Evolutionary conservation across 495 filamentous ascomycete species (phyloP).

Genomic region (Terfezia claveryi): DNA sequence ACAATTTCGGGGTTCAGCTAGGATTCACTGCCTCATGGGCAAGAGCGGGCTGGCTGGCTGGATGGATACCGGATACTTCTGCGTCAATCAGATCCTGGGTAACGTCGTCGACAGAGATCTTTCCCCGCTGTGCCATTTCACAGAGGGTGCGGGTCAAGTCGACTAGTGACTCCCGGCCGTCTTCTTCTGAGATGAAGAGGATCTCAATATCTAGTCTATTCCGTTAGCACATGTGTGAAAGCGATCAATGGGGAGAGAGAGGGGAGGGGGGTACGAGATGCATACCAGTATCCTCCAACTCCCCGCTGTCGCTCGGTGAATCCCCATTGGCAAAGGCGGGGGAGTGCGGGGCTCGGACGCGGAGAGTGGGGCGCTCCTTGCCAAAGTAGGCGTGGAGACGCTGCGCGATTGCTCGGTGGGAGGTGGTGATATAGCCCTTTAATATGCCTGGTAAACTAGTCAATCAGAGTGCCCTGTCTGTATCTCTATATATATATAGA

Average conservation of each 20-base stretch:
- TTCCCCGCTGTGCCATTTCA: constrained; percentile 80
- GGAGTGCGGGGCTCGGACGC: constrained; percentile 54
- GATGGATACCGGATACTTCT: constrained; percentile 42
- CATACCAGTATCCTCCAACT: background rate
- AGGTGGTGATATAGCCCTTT: constrained; percentile 59
- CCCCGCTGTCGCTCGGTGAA: constrained; percentile 7
- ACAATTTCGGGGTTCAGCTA: constrained; percentile 14
- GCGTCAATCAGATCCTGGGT: constrained; percentile 70
- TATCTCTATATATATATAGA: background rate
- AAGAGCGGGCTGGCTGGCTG: background rate
- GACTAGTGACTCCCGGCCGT: constrained; percentile 79
- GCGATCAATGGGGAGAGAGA: constrained; percentile 8
- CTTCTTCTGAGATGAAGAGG: constrained; percentile 71
- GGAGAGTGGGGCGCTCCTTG: constrained; percentile 39
- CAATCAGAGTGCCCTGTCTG: too few relatives aligned
- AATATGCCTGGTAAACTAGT: constrained; percentile 38
- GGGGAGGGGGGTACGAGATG: constrained; percentile 6
- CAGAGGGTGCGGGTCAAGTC: constrained; percentile 87
- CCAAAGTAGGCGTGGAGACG: constrained; percentile 75
- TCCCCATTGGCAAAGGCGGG: constrained; percentile 28
- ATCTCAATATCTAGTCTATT: constrained; percentile 35
- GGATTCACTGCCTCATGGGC: background rate
- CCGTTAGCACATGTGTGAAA: constrained; percentile 4
- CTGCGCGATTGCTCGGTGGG: constrained; percentile 46
- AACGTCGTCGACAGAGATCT: constrained; percentile 57